Evolutionary conservation across 2,329 filamentous ascomycete genomes (phyloP).

Genomic region (Dactylellina haptotyla): DNA sequence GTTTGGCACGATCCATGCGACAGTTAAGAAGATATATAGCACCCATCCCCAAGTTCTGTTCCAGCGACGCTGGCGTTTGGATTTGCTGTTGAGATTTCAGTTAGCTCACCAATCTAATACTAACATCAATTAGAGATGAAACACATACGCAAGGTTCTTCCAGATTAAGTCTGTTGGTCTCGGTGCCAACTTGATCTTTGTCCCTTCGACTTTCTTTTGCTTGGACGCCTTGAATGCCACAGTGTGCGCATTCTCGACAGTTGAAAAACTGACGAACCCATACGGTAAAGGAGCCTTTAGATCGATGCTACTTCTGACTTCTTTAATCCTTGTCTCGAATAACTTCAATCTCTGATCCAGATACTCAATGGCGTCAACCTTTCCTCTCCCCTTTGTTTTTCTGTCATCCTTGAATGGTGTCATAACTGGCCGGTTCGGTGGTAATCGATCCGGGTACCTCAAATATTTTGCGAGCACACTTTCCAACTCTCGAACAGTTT

Average conservation of each 20-base stretch:
- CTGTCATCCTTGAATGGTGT: constrained; percentile 82
- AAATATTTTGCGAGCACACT: constrained; percentile 87
- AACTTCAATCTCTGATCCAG: constrained; percentile 83
- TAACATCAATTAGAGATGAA: not conserved
- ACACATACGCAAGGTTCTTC: constrained; percentile 77
- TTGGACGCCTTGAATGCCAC: constrained; percentile 83
- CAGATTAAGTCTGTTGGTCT: constrained; percentile 93
- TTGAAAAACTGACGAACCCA: constrained; percentile 92
- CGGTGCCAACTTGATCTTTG: constrained; percentile 81
- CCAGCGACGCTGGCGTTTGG: constrained; percentile 74
- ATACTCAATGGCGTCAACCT: constrained; percentile 94
- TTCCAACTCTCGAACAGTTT: constrained; percentile 83
- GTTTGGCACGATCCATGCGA: constrained; percentile 91
- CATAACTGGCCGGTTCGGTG: constrained; percentile 79
- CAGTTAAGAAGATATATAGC: constrained; percentile 82
- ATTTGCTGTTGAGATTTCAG: constrained; percentile 63
- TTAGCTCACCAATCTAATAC: not conserved
- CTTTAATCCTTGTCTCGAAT: constrained; percentile 84
- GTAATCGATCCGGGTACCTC: constrained; percentile 83
- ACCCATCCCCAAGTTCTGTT: constrained; percentile 81
- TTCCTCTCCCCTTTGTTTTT: constrained; percentile 74
- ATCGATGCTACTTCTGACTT: constrained; percentile 83
- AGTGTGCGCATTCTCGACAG: constrained; percentile 85
- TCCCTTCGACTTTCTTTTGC: constrained; percentile 81
- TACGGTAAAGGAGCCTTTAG: constrained; percentile 88